Evolutionary conservation across 2,329 filamentous ascomycete genomes (phyloP).

Genomic region (Fusarium tanahbumbuense): DNA sequence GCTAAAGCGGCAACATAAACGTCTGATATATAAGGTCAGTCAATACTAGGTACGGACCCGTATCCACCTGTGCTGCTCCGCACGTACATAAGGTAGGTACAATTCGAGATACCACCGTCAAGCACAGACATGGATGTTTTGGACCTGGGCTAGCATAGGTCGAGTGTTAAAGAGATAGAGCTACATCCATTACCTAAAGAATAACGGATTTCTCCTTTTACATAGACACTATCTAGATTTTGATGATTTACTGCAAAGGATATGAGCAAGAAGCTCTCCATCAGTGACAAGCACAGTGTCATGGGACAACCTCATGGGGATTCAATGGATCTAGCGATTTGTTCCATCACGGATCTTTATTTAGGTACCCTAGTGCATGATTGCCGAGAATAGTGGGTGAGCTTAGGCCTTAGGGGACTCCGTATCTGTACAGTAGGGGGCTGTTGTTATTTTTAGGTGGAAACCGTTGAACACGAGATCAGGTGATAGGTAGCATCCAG

Average conservation of each 20-base stretch:
- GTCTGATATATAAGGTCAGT: background rate
- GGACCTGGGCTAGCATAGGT: background rate
- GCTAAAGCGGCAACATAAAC: background rate
- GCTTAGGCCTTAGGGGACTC: slow-evolving; percentile 27
- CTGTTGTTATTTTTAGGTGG: slow-evolving; percentile 43
- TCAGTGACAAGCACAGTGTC: background rate
- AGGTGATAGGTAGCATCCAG: slow-evolving; percentile 35
- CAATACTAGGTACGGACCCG: background rate
- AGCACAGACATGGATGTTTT: background rate
- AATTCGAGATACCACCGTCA: background rate
- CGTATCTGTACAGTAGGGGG: background rate
- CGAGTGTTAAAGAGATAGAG: background rate
- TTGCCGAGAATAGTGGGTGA: slow-evolving; percentile 39
- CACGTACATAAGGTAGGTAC: background rate
- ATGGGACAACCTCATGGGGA: background rate
- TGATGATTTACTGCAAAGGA: background rate
- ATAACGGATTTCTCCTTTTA: background rate
- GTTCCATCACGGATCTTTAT: slow-evolving; percentile 5
- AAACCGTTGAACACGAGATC: slow-evolving; percentile 47
- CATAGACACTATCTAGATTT: background rate
- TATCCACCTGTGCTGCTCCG: background rate
- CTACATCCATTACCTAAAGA: background rate
- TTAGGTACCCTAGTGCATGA: slow-evolving; percentile 33
- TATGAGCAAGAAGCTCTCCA: background rate
- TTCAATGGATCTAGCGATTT: background rate